Evolutionary conservation across 352 stramenopile genomes (phyloP).

Genomic region (Globisporangium radiosum): DNA sequence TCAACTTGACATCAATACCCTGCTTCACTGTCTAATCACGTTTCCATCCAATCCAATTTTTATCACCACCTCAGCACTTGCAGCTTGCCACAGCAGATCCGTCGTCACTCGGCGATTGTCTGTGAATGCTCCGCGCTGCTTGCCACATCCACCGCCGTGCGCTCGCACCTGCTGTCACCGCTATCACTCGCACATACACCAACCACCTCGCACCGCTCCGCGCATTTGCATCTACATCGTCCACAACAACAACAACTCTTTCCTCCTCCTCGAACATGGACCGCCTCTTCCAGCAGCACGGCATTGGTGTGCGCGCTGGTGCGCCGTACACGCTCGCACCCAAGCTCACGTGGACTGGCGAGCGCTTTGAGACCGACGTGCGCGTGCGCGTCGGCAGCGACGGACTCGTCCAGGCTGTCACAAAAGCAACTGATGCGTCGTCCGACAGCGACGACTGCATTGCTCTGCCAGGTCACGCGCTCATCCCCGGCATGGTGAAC

Average conservation of each 20-base stretch:
- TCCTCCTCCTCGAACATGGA: conserved; percentile 11
- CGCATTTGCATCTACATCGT: not conserved
- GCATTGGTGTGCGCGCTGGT: conserved; percentile 3
- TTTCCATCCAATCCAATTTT: not conserved
- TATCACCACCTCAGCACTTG: not conserved
- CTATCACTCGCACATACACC: too few species aligned
- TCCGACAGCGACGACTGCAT: conserved; percentile 2
- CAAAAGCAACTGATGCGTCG: conserved; percentile 3
- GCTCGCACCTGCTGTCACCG: not conserved
- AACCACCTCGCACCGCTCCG: not conserved
- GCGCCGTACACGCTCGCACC: conserved; percentile 46
- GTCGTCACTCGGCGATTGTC: not conserved
- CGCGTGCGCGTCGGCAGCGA: conserved; percentile 42
- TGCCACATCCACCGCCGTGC: not conserved
- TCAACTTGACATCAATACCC: not conserved
- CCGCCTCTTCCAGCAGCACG: conserved; percentile 13
- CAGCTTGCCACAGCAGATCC: not conserved
- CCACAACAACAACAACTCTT: not conserved
- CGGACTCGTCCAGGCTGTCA: conserved; percentile 38
- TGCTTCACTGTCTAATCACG: not conserved
- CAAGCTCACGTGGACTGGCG: conserved; percentile 65
- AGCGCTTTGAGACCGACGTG: conserved; percentile 44
- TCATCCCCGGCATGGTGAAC: conserved; percentile 73
- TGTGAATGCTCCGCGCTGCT: conserved; percentile 10
- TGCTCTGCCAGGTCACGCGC: conserved; percentile 36